These are phyloP conservation scores for Lentithecium fluviatile DNA, from an alignment of 495 filamentous ascomycete genomes.

Conservation along the genomic window DNA sequence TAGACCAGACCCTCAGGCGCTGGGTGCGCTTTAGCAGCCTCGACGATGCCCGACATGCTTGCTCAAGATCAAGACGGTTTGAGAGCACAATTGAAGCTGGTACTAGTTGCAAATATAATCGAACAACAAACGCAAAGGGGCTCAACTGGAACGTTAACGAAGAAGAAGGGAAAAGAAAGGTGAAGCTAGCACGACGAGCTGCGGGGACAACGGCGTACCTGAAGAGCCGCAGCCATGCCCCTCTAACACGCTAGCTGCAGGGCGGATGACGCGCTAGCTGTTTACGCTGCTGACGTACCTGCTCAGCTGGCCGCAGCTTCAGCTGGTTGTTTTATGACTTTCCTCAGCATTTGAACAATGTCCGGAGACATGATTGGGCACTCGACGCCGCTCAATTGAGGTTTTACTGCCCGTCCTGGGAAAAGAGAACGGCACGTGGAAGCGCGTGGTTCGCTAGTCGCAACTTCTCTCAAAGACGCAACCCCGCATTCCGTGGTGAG, in stretches of 20 bases:
- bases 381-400: no score
- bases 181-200: neutral
- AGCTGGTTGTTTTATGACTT: neutral
- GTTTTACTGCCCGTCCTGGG: no score
- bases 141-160: no score
- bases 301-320: neutral
- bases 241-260: conserved; percentile 3
- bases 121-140: neutral
- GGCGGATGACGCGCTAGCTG: conserved; percentile 13
- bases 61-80: no score
- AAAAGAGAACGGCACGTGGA: no score
- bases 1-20: conserved; percentile 72
- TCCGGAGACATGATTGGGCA: no score
- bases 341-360: no score
- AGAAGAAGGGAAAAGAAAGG: neutral
- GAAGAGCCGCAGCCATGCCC: conserved; percentile 27
- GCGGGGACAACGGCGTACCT: no score
- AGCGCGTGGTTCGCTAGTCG: no score
- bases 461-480: no score
- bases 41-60: conserved; percentile 32
- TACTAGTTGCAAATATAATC: neutral
- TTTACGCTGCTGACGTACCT: conserved; percentile 20
- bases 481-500: no score
- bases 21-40: conserved; percentile 64
- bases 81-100: neutral